Evolutionary conservation across 495 filamentous ascomycete genomes (phyloP).

Genomic region (Penicillium argentinense): DNA sequence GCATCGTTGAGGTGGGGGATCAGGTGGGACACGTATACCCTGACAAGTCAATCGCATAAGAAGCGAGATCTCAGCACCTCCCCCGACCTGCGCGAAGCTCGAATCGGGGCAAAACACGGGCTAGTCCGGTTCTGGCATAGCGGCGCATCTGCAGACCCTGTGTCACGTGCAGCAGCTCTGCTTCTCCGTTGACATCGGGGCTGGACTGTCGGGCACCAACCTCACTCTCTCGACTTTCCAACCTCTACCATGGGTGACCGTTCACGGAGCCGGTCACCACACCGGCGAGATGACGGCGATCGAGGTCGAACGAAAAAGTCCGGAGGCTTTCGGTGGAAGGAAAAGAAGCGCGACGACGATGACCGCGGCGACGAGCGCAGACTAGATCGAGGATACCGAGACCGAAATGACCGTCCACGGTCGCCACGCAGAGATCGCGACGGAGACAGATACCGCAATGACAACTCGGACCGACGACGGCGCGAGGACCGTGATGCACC

Average conservation of each 20-base stretch:
- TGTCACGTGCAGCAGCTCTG: constrained; percentile 26
- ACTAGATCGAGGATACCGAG: constrained; percentile 58
- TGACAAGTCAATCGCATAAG: not conserved
- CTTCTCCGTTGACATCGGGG: constrained; percentile 17
- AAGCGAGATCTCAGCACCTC: not conserved
- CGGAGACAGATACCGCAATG: constrained; percentile 23
- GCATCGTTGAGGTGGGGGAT: constrained; percentile 27
- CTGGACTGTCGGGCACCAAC: constrained; percentile 19
- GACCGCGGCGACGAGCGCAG: constrained; percentile 44
- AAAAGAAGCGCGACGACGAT: constrained; percentile 54
- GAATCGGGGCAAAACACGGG: constrained; percentile 10
- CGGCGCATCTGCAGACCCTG: constrained; percentile 7
- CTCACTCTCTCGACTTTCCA: constrained; percentile 10
- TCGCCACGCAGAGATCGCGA: constrained; percentile 36
- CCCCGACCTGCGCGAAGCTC: constrained; percentile 9
- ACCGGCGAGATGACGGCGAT: constrained; percentile 25
- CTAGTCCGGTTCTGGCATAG: constrained; percentile 23
- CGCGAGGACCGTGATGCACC: constrained; percentile 28
- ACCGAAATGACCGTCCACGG: constrained; percentile 32
- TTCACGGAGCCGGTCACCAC: constrained; percentile 38
- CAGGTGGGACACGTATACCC: not conserved
- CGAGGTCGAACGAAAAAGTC: constrained; percentile 32
- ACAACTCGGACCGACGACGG: constrained; percentile 21
- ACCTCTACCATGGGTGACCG: constrained; percentile 35
- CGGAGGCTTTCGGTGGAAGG: constrained; percentile 66